Evolutionary conservation across 1,284 basidiomycete species (phyloP), one percentile per base, ranked within the genome.

Genomic region (Thecaphora frezii): DNA sequence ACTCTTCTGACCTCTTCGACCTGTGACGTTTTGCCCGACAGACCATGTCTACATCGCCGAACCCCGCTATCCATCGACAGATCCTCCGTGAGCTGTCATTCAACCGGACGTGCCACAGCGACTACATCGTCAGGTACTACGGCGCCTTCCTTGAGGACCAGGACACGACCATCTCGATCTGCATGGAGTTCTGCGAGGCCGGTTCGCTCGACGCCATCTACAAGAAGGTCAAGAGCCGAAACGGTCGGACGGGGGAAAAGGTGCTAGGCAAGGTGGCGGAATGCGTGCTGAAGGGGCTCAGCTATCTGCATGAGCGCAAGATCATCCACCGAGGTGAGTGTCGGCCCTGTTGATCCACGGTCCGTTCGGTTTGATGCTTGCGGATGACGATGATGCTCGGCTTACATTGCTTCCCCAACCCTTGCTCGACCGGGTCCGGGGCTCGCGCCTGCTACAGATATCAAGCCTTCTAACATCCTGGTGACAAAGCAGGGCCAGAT

Each of bases 401-500:
- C n/a, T n/a, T n/a, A n/a, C n/a, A n/a, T n/a, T n/a, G n/a, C n/a
- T n/a, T n/a, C n/a, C 18, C 25, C 42, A 5, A 42, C 33, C 14
- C 46, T 36, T 21, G 19, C 44, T 21, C 8, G 22, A 8, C 16
- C 28, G n/a, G n/a, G n/a, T n/a, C n/a, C n/a, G n/a, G n/a, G n/a
- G n/a, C n/a, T n/a, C n/a, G n/a, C n/a, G n/a, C n/a, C n/a, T n/a
- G n/a, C 14, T 28, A 13, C 43, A 73, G 93, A 97, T 80, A 97
- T 98, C 82, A 98, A 97, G 77, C 94, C 94, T 12, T 91, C 91
- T 25, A 97, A 97, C 80, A 88, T 97, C 61, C 85, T 97, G 44
- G 83, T 98, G 44, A 91, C 93, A 1, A 83, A 85, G 36, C 84
- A 89, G 66, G 94, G 94, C 23, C 82, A 91, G 42, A 88, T 97